Percentiles rank a stretch among this genome's conserved stretches.
Evolutionary conservation across 1,284 basidiomycete genomes (phyloP).

Genomic region (Ceratobasidium sp.): DNA sequence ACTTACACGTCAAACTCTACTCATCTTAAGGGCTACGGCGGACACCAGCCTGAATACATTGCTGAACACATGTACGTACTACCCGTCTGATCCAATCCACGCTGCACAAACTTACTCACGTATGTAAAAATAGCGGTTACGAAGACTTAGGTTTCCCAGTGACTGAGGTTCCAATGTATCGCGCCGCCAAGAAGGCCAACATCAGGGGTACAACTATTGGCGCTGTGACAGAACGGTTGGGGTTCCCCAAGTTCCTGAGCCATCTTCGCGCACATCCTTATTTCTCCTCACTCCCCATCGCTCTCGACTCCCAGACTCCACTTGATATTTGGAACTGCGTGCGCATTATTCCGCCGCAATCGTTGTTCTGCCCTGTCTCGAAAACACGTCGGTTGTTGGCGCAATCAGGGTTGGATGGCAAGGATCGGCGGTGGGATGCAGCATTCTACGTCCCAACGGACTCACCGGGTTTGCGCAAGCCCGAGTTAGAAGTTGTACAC

Average conservation of each 20-base stretch:
- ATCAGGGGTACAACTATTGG: background rate
- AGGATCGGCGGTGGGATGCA: background rate
- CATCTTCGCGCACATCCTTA: conserved; percentile 14
- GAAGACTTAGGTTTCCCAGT: conserved; percentile 1
- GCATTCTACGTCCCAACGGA: conserved; percentile 1
- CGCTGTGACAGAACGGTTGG: background rate
- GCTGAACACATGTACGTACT: no score
- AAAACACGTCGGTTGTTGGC: background rate
- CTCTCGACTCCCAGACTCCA: background rate
- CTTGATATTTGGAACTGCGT: background rate
- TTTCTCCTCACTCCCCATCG: background rate
- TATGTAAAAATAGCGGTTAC: no score
- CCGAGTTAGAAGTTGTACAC: background rate
- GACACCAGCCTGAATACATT: no score
- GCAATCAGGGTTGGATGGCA: background rate
- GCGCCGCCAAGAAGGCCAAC: background rate
- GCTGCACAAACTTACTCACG: no score
- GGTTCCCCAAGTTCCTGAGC: background rate
- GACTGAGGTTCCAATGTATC: background rate
- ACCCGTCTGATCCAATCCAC: no score
- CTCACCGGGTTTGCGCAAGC: background rate
- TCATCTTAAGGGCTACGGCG: no score
- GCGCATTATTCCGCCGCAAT: background rate
- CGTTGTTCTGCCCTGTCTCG: background rate
- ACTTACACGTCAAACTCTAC: no score